Percentiles rank a stretch among this genome's conserved stretches.
These are phyloP conservation scores for Pseudogymnoascus sp. DNA, from an alignment of 2,329 filamentous ascomycete species.

Conservation along the genomic window DNA sequence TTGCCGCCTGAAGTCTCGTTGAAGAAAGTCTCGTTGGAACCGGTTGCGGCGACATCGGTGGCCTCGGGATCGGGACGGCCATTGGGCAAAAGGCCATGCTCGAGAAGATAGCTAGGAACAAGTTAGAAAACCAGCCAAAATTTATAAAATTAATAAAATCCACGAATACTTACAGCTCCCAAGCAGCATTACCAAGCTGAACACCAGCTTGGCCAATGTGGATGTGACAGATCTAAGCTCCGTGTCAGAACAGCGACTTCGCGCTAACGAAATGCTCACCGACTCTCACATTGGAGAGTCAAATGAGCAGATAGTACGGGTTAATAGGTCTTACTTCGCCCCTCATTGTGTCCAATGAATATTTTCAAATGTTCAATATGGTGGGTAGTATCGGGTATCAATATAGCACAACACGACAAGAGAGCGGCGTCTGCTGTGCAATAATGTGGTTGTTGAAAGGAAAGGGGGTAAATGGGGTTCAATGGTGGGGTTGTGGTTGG, in stretches of 20 bases:
- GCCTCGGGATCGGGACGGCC: constrained; percentile 49
- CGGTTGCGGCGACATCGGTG: constrained; percentile 42
- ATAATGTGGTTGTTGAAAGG: constrained; percentile 5
- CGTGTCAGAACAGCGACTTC: constrained; percentile 7
- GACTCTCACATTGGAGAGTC: constrained; percentile 3
- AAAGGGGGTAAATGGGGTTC: constrained; percentile 9
- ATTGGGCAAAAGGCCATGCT: constrained; percentile 55
- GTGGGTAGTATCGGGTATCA: constrained; percentile 7
- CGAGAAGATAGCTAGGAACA: constrained; percentile 49
- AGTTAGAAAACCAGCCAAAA: constrained; percentile 12
- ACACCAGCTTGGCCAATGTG: constrained; percentile 61
- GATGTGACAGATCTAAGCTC: constrained; percentile 51
- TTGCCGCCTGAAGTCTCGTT: constrained; percentile 55
- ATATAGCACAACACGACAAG: constrained; percentile 5
- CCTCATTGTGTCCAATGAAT: constrained; percentile 8
- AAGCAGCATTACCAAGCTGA: constrained; percentile 60
- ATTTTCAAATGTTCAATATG: constrained; percentile 5
- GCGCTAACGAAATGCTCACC: constrained; percentile 8
- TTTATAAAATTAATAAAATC: neutral
- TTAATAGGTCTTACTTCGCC: constrained; percentile 9
- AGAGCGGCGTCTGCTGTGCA: constrained; percentile 6
- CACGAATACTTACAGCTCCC: constrained; percentile 51
- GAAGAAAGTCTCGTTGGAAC: constrained; percentile 59
- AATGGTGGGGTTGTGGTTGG: constrained; percentile 6
- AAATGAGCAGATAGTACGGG: constrained; percentile 8